phyloP scores from a whole-genome alignment of 495 filamentous ascomycete genomes.

The Hypoxylon lienhwacheense region DNA sequence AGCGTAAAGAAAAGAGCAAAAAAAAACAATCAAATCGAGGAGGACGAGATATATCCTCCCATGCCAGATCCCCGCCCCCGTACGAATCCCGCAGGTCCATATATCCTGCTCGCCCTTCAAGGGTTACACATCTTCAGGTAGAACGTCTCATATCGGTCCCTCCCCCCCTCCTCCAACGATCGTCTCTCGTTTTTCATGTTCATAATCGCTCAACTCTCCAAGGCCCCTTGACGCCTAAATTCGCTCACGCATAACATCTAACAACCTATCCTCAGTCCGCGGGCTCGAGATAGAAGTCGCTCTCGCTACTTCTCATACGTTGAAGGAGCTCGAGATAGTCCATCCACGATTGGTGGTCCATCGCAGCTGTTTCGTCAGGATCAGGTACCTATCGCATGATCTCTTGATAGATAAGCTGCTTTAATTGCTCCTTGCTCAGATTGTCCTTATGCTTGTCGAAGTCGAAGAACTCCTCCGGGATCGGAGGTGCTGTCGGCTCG shows the following conservation, averaged over 20 bases:
- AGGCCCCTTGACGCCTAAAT: conserved; percentile 1
- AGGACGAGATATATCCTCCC: conserved; percentile 24
- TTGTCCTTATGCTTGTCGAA: conserved; percentile 99
- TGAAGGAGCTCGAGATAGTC: no score
- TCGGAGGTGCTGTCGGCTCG: conserved; percentile 93
- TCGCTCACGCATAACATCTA: conserved; percentile 2
- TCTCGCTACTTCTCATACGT: no score
- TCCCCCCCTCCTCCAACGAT: background rate
- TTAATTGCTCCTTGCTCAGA: conserved; percentile 96
- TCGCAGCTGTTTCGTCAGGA: no score
- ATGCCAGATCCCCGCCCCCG: conserved; percentile 7
- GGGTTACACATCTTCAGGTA: conserved; percentile 3
- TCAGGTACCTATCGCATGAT: conserved; percentile 89
- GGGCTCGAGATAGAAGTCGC: no score
- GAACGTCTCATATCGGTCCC: no score
- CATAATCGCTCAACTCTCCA: background rate
- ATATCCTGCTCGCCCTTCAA: conserved; percentile 4
- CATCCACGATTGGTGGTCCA: no score
- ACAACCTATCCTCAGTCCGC: background rate
- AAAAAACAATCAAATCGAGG: no score
- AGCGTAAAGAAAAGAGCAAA: conserved; percentile 23
- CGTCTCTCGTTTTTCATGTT: background rate
- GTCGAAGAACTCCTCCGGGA: conserved; percentile 98
- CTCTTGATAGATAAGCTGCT: conserved; percentile 95
- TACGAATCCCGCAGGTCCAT: background rate